Conservation (phyloP, 78 protist species). For the Diacronema lutheri region DNA sequence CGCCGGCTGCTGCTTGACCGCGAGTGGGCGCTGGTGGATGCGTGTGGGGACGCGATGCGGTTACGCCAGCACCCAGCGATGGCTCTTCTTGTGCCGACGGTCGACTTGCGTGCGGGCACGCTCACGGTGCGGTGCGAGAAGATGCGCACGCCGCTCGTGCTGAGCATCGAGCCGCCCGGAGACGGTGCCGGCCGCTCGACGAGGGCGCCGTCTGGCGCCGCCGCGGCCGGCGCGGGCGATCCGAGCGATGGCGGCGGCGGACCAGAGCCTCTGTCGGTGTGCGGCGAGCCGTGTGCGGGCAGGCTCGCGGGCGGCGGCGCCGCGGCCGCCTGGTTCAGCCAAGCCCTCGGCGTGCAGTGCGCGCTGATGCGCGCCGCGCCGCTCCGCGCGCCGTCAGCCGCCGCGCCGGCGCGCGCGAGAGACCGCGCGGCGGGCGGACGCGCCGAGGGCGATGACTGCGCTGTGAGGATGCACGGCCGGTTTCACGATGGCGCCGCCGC, state of each 20-base stretch:
- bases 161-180: no score
- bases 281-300: conserved; percentile 2
- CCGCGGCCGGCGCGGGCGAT: background rate
- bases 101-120: no score
- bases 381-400: no score
- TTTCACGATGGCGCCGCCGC: no score
- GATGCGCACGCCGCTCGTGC: no score
- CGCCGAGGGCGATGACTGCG: no score
- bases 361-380: background rate
- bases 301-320: background rate
- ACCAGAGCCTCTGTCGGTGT: background rate
- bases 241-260: background rate
- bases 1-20: conserved; percentile 49
- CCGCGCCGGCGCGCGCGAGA: background rate
- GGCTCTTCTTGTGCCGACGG: conserved; percentile 25
- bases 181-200: no score
- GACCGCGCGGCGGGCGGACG: background rate
- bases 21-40: conserved; percentile 71
- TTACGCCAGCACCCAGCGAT: conserved; percentile 48
- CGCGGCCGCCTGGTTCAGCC: background rate
- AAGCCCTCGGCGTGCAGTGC: background rate
- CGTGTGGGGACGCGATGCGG: conserved; percentile 45
- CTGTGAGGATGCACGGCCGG: no score
- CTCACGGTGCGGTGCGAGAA: no score
- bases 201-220: no score